These are phyloP conservation scores for Rutstroemia sp. DNA, from an alignment of 2,329 filamentous ascomycete species.

Conservation along the genomic window DNA sequence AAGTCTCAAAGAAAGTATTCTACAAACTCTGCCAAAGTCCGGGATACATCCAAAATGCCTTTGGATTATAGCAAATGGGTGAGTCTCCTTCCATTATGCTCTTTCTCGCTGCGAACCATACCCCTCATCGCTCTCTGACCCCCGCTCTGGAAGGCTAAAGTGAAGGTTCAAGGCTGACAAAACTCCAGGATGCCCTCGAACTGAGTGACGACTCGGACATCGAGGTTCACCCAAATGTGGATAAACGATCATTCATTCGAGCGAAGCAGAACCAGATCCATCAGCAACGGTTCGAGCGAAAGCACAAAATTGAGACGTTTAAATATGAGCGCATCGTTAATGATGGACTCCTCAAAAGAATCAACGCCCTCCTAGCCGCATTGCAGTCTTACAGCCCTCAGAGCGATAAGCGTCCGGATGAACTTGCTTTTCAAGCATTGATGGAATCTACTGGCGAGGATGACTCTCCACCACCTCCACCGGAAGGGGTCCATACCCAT, in stretches of 20 bases:
- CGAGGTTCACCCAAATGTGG: slow-evolving; percentile 97
- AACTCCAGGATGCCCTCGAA: slow-evolving; percentile 71
- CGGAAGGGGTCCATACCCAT: slow-evolving; percentile 70
- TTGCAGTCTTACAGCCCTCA: slow-evolving; percentile 67
- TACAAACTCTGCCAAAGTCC: background rate
- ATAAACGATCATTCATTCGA: slow-evolving; percentile 96
- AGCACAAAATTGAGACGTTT: slow-evolving; percentile 80
- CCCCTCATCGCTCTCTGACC: background rate
- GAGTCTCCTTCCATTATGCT: slow-evolving; percentile 12
- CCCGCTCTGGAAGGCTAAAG: slow-evolving; percentile 23
- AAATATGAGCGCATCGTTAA: slow-evolving; percentile 93
- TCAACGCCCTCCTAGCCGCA: slow-evolving; percentile 68
- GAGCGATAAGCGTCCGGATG: slow-evolving; percentile 59
- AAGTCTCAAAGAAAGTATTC: background rate
- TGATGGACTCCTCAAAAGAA: slow-evolving; percentile 78
- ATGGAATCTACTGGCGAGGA: slow-evolving; percentile 75
- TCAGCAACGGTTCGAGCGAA: slow-evolving; percentile 76
- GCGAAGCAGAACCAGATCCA: slow-evolving; percentile 98
- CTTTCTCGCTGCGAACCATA: background rate
- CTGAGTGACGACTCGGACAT: slow-evolving; percentile 97
- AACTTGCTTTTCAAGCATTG: slow-evolving; percentile 82
- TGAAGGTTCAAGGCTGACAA: slow-evolving; percentile 28
- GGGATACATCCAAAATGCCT: slow-evolving; percentile 35
- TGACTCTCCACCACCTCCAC: slow-evolving; percentile 65
- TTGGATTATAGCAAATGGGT: slow-evolving; percentile 58